Base-by-base conservation (phyloP, 371 early-diverging fungal genomes). In the Mucor piriformis region DNA sequence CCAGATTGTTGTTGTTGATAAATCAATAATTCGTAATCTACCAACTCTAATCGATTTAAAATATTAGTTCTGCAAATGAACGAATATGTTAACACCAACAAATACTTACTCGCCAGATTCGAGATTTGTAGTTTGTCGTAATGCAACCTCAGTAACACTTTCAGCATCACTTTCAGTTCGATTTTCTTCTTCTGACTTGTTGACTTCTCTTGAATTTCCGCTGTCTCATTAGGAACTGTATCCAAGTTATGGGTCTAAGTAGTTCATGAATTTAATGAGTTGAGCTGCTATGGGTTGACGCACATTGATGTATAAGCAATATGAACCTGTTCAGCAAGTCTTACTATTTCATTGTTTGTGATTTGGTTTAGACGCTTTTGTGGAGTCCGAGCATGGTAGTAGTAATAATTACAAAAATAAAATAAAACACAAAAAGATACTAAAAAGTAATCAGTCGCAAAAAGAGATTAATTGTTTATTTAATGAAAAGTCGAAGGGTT, bases 21-120 rank as follows among this genome's bases (percentile, higher is more conserved):
- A 54, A 40, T 54, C 54, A 61, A 54, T 61, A 15, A 54, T 61
- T 32, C 47, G 4, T 21, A 53, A 47, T 47, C 15, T 44, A 15
- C 47, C 54, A 37, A 47, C 60, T 53, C 60, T 60, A 52, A 38
- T 53, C 48, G 25, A 48, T 60, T 40, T 47, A 48, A 20, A 61
- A 20, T 37, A 53, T 54, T 60, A 60, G 48, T 50, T 58, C n/a
- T 49, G 42, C 15, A 50, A 50, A 43, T 50, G 44, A 43, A 50
- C 50, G 25, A 33, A 42, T 33, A 50, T 43, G 34, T 34, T 50
- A 50, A 43, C 42, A 33, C 21, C 29, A 50, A 40, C 34, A 59
- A 59, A 50, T 51, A 51, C 44, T 59, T 59, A 33, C 59, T 50
- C 43, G 34, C 50, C 44, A 32, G 44, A 50, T 24, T 43, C 24